Evolutionary conservation across 106 monocot species (phyloP).

Genomic region (Dactylorhiza incarnata): DNA sequence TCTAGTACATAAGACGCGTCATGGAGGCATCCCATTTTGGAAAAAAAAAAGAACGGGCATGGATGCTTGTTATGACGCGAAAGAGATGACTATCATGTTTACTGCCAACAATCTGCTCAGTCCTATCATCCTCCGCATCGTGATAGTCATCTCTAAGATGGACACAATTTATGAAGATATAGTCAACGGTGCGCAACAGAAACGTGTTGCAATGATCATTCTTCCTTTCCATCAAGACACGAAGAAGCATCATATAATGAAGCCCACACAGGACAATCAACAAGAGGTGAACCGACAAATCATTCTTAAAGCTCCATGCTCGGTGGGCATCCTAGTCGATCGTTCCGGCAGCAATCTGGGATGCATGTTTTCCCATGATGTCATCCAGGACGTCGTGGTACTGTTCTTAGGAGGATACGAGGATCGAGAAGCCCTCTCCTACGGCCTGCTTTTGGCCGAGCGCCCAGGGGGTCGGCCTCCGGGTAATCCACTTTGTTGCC

Average conservation of each 20-base stretch:
- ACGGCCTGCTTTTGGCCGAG: too few species aligned
- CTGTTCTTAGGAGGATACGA: too few species aligned
- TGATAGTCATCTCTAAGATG: slow-evolving; percentile 29
- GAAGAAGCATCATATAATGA: slow-evolving; percentile 20
- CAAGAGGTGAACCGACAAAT: slow-evolving; percentile 21
- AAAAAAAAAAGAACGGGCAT: slow-evolving; percentile 13
- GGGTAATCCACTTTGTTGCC: too few species aligned
- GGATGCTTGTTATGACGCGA: slow-evolving; percentile 9
- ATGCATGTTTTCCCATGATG: too few species aligned
- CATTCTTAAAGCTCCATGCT: slow-evolving; percentile 29
- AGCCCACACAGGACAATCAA: slow-evolving; percentile 15
- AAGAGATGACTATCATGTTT: slow-evolving; percentile 18
- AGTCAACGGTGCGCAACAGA: slow-evolving; percentile 21
- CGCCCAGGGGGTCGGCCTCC: too few species aligned
- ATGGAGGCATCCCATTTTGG: slow-evolving; percentile 18
- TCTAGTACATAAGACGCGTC: slow-evolving; percentile 21
- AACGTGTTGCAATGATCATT: slow-evolving; percentile 25
- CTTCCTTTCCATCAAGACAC: slow-evolving; percentile 47
- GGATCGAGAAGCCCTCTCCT: too few species aligned
- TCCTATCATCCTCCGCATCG: slow-evolving; percentile 17
- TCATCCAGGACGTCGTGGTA: too few species aligned
- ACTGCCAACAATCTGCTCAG: slow-evolving; percentile 12
- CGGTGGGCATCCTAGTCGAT: slow-evolving; percentile 24
- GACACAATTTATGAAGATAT: slow-evolving; percentile 35
- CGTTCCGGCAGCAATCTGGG: too few species aligned